phyloP scores from a whole-genome alignment of 345 rosid species.

The Brassica nigra region DNA sequence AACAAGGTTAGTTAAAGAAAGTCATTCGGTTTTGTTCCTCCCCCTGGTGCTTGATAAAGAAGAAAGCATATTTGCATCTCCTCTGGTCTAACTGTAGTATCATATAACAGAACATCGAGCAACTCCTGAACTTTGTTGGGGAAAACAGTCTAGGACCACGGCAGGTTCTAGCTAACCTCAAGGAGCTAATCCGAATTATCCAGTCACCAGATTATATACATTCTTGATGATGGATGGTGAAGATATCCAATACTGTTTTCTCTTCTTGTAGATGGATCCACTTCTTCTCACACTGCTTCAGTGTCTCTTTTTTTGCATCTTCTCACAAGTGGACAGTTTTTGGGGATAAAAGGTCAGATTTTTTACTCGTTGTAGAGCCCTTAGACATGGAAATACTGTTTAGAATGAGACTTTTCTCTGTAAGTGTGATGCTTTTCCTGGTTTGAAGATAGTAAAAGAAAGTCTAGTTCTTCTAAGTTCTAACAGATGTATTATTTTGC shows the following conservation, averaged over 20 bases:
- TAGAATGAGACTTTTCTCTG: background rate
- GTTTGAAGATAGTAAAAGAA: background rate
- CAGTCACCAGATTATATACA: slow-evolving; percentile 70
- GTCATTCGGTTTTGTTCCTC: background rate
- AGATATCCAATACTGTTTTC: slow-evolving; percentile 9
- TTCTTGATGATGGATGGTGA: slow-evolving; percentile 43
- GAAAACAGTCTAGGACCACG: slow-evolving; percentile 88
- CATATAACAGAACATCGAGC: slow-evolving; percentile 80
- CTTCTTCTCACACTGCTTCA: background rate
- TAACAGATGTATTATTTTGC: background rate
- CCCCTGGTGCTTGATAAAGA: slow-evolving; percentile 9
- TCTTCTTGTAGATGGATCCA: slow-evolving; percentile 26
- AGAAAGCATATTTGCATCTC: background rate
- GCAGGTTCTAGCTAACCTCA: slow-evolving; percentile 79
- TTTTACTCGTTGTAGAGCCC: background rate
- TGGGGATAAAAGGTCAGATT: background rate
- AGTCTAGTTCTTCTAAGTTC: background rate
- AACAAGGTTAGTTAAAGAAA: slow-evolving; percentile 65
- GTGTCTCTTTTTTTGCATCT: background rate
- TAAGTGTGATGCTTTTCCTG: background rate
- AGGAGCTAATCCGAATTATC: slow-evolving; percentile 79
- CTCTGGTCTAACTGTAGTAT: slow-evolving; percentile 2
- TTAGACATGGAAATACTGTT: background rate
- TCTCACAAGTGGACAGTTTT: background rate
- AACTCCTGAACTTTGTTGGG: slow-evolving; percentile 82